Percentiles rank a stretch among this genome's conserved stretches.
Evolutionary conservation across 2,329 filamentous ascomycete species (phyloP).

Genomic region (Graphilbum fragrans): DNA sequence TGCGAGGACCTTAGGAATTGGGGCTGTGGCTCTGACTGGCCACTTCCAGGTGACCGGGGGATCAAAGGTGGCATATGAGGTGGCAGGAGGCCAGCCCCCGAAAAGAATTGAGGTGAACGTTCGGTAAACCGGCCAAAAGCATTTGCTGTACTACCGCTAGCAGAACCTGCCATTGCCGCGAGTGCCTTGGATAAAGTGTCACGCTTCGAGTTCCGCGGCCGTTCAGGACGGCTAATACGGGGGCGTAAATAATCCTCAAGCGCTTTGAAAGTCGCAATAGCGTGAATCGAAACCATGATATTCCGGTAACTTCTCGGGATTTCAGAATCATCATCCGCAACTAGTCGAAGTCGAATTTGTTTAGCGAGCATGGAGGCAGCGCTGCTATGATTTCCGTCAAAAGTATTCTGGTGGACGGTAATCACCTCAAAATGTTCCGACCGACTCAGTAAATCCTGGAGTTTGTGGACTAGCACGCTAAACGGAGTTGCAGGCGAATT

Average conservation of each 20-base stretch:
- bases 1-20: background rate
- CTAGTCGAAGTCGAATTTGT: conserved; percentile 78
- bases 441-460: conserved; percentile 90
- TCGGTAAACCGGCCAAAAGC: conserved; percentile 35
- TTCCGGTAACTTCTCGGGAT: conserved; percentile 81
- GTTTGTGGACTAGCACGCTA: conserved; percentile 80
- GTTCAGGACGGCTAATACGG: conserved; percentile 70
- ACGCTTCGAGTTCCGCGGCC: conserved; percentile 52
- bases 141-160: conserved; percentile 43
- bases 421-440: conserved; percentile 97
- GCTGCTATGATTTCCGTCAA: conserved; percentile 81
- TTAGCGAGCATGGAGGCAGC: conserved; percentile 94
- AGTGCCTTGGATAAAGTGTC: conserved; percentile 53
- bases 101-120: conserved; percentile 18
- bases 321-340: conserved; percentile 81
- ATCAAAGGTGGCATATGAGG: conserved; percentile 21
- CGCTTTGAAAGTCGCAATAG: conserved; percentile 94
- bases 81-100: conserved; percentile 14
- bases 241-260: conserved; percentile 92
- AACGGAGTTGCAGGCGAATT: conserved; percentile 73
- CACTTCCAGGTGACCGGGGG: conserved; percentile 14
- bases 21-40: background rate
- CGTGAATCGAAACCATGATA: conserved; percentile 97
- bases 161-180: conserved; percentile 61
- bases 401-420: conserved; percentile 85